Evolutionary conservation across 176 grass and related monocot species (phyloP).

Genomic region (Leersia perrieri): DNA sequence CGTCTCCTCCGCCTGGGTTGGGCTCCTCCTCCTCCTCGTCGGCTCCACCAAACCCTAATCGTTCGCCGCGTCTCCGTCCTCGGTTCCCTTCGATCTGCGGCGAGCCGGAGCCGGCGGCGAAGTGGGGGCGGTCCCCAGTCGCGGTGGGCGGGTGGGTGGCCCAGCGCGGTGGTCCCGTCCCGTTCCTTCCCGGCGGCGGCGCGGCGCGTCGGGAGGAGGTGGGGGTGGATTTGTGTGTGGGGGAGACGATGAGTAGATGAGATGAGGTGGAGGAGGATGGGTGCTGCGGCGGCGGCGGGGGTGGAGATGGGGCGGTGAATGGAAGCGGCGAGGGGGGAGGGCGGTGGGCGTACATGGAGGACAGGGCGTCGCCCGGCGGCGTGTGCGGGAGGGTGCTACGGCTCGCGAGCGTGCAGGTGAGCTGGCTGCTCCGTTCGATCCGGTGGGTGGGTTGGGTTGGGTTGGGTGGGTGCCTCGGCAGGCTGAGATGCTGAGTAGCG

Average conservation of each 20-base stretch:
- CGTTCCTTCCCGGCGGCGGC: neutral
- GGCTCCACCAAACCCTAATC: slow-evolving; percentile 40
- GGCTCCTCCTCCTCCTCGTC: neutral
- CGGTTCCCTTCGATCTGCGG: slow-evolving; percentile 47
- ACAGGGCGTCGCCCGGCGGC: slow-evolving; percentile 14
- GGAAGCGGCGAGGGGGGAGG: slow-evolving; percentile 34
- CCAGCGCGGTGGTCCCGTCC: neutral
- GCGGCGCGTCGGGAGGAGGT: neutral
- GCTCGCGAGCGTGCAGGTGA: slow-evolving; percentile 46
- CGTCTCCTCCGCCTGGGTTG: neutral
- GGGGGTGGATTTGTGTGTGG: neutral
- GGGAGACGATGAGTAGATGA: too few relatives aligned
- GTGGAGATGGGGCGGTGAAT: slow-evolving; percentile 55
- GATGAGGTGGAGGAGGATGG: slow-evolving; percentile 22
- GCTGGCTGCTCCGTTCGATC: slow-evolving; percentile 42
- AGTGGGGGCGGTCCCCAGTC: neutral
- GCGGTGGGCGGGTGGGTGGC: neutral
- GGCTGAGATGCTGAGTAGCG: neutral
- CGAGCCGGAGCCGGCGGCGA: neutral
- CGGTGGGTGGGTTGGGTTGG: neutral
- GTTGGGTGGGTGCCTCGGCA: too few relatives aligned
- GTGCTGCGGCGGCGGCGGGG: slow-evolving; percentile 14
- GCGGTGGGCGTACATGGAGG: slow-evolving; percentile 42
- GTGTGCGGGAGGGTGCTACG: slow-evolving; percentile 41
- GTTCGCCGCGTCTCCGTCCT: neutral